phyloP scores from a whole-genome alignment of 1,139 yeast genomes.

The Pneumocystis canis region DNA sequence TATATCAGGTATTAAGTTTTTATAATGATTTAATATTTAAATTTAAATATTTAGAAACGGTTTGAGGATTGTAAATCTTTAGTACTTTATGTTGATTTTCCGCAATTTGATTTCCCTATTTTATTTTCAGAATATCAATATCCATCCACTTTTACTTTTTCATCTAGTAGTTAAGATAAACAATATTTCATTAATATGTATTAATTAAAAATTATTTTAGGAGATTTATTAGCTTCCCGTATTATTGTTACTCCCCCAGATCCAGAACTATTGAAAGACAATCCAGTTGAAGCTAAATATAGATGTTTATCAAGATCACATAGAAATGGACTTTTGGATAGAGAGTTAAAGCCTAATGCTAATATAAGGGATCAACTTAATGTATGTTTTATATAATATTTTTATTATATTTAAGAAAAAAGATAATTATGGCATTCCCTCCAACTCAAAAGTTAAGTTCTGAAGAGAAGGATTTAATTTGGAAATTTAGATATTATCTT shows the following conservation, averaged over 20 bases:
- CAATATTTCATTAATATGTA: constrained; percentile 14
- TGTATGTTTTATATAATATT: constrained; percentile 17
- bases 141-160: constrained; percentile 21
- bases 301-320: constrained; percentile 72
- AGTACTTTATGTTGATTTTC: constrained; percentile 51
- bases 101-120: constrained; percentile 65
- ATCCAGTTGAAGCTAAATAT: constrained; percentile 79
- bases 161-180: neutral
- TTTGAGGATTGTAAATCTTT: constrained; percentile 23
- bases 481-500: constrained; percentile 83
- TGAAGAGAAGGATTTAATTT: constrained; percentile 72
- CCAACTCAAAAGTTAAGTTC: constrained; percentile 71
- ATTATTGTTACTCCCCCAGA: constrained; percentile 41
- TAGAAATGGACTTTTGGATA: constrained; percentile 61
- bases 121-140: constrained; percentile 53
- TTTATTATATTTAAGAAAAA: neutral
- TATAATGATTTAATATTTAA: neutral
- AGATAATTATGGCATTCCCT: constrained; percentile 50
- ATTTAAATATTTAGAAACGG: neutral
- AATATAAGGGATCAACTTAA: constrained; percentile 61
- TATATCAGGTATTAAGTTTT: constrained; percentile 23
- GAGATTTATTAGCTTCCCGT: constrained; percentile 22
- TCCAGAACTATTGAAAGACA: constrained; percentile 50
- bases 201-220: constrained; percentile 12
- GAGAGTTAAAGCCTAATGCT: constrained; percentile 79